Evolutionary conservation across 192 early-diverging fungal genomes (phyloP), one percentile per base, ranked within the genome.

Genomic region (Funneliformis geosporum): DNA sequence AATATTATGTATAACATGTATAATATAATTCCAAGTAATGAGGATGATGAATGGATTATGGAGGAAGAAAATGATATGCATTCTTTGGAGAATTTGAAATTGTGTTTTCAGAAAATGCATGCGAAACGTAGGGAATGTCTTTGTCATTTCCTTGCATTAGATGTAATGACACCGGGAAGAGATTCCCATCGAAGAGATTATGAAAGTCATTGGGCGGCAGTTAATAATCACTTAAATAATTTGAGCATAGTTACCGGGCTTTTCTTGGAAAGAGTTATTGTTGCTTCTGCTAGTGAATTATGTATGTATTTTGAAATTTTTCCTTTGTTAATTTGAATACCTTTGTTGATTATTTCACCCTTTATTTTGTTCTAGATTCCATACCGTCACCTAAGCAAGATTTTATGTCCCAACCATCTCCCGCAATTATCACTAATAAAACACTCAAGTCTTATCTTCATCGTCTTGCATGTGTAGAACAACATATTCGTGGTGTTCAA

Each of bases 71-170:
- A 83, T 5, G 83, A 80, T 40, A 70, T 72, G 61, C 82, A 81
- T 18, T 76, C 86, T 9, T 64, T 90, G 78, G 89, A 89, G 70
- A 78, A 82, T 38, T 66, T 90, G n/a, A 84, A 85, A 59, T 74
- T 81, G 21, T 80, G 82, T 59, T 86, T 84, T 66, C 83, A 86
- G 55, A 67, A 76, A 47, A 88, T 88, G 89, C 87, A 90, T 80
- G 44, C 76, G n/a, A 86, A 85, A 50, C 80, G 89, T n/a, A 82
- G 89, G n/a, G 87, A 90, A 69, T 89, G 84, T 76, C 73, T 90
- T 42, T 82, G 86, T 39, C 87, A 90, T 27, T 80, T 90, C 9
- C 44, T 90, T 42, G 85, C 82, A 67, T 39, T 85, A 8, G 79
- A 81, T 50, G 80, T 80, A 42, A 68, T 83, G 25, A 86, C 76